Conservation (phyloP, 2,329 filamentous ascomycete genomes). For the Pestalotiopsis sp. region DNA sequence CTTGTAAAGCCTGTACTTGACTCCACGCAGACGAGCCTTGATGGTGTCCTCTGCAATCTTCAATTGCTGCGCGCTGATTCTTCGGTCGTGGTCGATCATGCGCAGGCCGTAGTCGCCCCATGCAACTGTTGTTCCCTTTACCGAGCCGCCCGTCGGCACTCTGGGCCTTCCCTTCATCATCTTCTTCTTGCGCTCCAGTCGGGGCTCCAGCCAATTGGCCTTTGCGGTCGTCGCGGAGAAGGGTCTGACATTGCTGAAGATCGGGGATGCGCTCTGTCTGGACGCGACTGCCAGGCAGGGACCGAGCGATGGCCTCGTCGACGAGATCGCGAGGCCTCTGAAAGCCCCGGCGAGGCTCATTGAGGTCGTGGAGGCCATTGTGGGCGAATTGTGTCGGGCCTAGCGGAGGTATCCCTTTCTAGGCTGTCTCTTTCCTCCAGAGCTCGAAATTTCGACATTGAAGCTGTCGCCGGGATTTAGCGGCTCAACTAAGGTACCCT, state of each 20-base stretch:
- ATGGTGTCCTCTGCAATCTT: slow-evolving; percentile 95
- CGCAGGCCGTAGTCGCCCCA: slow-evolving; percentile 97
- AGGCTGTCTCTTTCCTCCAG: background rate
- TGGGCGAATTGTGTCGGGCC: slow-evolving; percentile 25
- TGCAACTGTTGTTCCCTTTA: slow-evolving; percentile 89
- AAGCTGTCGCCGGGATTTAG: slow-evolving; percentile 10
- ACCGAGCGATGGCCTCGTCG: slow-evolving; percentile 39
- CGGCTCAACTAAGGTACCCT: background rate
- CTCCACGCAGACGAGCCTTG: slow-evolving; percentile 81
- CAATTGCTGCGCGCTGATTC: slow-evolving; percentile 84
- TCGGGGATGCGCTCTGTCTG: slow-evolving; percentile 29
- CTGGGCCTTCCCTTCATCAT: slow-evolving; percentile 91
- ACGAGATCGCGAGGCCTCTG: slow-evolving; percentile 45
- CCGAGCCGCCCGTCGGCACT: slow-evolving; percentile 87
- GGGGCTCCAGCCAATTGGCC: slow-evolving; percentile 81
- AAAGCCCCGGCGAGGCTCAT: slow-evolving; percentile 54
- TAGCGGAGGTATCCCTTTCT: background rate
- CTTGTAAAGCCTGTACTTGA: slow-evolving; percentile 92
- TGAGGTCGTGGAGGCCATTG: slow-evolving; percentile 49
- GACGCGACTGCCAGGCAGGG: slow-evolving; percentile 31
- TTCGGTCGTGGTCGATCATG: slow-evolving; percentile 90
- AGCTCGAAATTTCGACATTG: slow-evolving; percentile 17
- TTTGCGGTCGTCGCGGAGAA: slow-evolving; percentile 72
- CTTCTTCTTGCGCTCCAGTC: slow-evolving; percentile 73
- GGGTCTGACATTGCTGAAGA: slow-evolving; percentile 54